A percentile compares a stretch with the other conserved stretches of the same genome.
phyloP scores from a whole-genome alignment of 2,329 filamentous ascomycete genomes.

The Venturia nashicola region DNA sequence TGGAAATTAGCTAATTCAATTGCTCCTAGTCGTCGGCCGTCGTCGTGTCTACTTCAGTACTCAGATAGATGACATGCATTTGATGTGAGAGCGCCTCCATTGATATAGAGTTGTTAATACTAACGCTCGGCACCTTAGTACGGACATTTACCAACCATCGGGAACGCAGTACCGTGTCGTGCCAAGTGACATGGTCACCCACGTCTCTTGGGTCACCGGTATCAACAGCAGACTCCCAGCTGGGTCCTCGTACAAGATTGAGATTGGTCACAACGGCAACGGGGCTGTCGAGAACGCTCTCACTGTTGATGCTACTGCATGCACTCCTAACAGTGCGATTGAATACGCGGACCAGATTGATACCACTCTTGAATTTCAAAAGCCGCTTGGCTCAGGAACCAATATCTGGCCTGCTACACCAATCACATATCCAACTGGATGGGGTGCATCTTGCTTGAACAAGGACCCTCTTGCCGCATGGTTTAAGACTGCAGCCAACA shows the following conservation, averaged over 20 bases:
- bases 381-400: slow-evolving; percentile 39
- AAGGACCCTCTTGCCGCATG: neutral
- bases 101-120: no score
- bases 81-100: no score
- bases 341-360: slow-evolving; percentile 26
- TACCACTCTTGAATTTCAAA: slow-evolving; percentile 25
- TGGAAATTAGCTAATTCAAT: slow-evolving; percentile 10
- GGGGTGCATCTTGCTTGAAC: neutral
- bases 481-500: neutral
- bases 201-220: slow-evolving; percentile 30
- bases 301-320: slow-evolving; percentile 8
- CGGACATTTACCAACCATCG: slow-evolving; percentile 21
- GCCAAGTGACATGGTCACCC: slow-evolving; percentile 32
- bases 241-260: slow-evolving; percentile 40
- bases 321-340: neutral
- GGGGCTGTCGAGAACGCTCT: slow-evolving; percentile 32
- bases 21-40: slow-evolving; percentile 38
- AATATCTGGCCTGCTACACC: slow-evolving; percentile 33
- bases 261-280: slow-evolving; percentile 45
- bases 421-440: neutral
- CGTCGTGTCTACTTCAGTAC: slow-evolving; percentile 38
- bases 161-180: slow-evolving; percentile 34
- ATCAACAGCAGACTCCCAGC: slow-evolving; percentile 36
- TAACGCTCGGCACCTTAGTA: slow-evolving; percentile 20
- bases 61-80: slow-evolving; percentile 45